A percentile compares a stretch with the other conserved stretches of the same genome.
These are phyloP conservation scores for Colletotrichum truncatum DNA, from an alignment of 2,329 filamentous ascomycete genomes.

Conservation along the genomic window DNA sequence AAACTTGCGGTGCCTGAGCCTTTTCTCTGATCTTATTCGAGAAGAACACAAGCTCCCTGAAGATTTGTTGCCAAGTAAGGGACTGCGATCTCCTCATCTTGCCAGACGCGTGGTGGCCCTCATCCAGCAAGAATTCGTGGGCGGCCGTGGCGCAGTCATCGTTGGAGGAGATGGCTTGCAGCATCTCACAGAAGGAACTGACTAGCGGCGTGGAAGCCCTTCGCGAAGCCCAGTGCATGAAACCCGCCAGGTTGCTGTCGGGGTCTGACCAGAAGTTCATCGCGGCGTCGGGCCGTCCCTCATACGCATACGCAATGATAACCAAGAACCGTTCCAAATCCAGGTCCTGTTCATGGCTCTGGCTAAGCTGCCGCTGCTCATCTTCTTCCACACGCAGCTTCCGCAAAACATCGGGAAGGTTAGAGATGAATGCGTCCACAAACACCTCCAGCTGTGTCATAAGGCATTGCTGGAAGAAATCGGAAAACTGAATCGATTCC, in stretches of 20 bases:
- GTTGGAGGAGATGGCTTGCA: conserved; percentile 86
- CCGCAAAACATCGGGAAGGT: conserved; percentile 91
- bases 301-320: conserved; percentile 91
- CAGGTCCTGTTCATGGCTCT: conserved; percentile 72
- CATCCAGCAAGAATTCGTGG: conserved; percentile 90
- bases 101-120: conserved; percentile 76
- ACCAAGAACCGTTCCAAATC: conserved; percentile 91
- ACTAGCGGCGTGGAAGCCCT: conserved; percentile 95
- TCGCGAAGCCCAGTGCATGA: conserved; percentile 96
- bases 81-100: conserved; percentile 86
- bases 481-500: conserved; percentile 75
- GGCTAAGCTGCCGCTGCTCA: conserved; percentile 78
- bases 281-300: conserved; percentile 84
- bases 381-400: conserved; percentile 90
- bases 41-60: conserved; percentile 88
- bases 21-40: conserved; percentile 81
- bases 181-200: conserved; percentile 95
- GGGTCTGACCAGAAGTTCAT: conserved; percentile 91
- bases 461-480: conserved; percentile 75
- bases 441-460: conserved; percentile 88
- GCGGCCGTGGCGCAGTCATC: conserved; percentile 84
- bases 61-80: conserved; percentile 92
- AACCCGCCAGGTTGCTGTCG: conserved; percentile 92
- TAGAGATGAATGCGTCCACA: conserved; percentile 91
- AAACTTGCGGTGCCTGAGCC: conserved; percentile 62